Conservation (phyloP, 31 red algal species). For the Odonthalia washingtoniensis region DNA sequence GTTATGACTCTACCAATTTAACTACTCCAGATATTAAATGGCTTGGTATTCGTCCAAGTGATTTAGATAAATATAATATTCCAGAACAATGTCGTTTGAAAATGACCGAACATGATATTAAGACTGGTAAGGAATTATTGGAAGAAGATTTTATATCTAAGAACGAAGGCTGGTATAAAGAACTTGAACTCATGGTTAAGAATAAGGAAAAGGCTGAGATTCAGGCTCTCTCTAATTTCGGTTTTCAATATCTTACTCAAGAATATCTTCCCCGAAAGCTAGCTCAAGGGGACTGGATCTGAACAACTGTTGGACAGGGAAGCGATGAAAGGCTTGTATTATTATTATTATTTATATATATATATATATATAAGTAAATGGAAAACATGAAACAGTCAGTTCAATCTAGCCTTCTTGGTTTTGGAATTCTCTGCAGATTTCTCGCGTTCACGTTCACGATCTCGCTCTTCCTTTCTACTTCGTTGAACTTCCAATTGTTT, state of each 20-base stretch:
- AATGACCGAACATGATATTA: slow-evolving; percentile 91
- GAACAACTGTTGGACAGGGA: neutral
- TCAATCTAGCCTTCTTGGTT: slow-evolving; percentile 55
- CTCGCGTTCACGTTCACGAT: slow-evolving; percentile 13
- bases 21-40: slow-evolving; percentile 98
- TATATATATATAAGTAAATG: too few species aligned
- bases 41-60: slow-evolving; percentile 87
- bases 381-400: neutral
- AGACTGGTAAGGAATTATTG: slow-evolving; percentile 91
- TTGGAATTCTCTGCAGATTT: slow-evolving; percentile 43
- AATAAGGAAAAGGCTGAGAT: slow-evolving; percentile 95
- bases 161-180: slow-evolving; percentile 82
- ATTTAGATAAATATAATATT: slow-evolving; percentile 86
- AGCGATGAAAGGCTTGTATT: neutral
- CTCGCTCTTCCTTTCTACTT: slow-evolving; percentile 58
- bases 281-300: slow-evolving; percentile 86
- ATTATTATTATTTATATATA: too few species aligned
- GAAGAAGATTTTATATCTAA: slow-evolving; percentile 94
- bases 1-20: slow-evolving; percentile 92
- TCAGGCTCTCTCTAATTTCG: slow-evolving; percentile 89
- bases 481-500: slow-evolving; percentile 57
- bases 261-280: slow-evolving; percentile 88
- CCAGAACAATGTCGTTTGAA: slow-evolving; percentile 92
- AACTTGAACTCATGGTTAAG: slow-evolving; percentile 92
- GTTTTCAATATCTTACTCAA: slow-evolving; percentile 91